Conservation (phyloP, 805 yeast species). For the Candida railenensis region DNA sequence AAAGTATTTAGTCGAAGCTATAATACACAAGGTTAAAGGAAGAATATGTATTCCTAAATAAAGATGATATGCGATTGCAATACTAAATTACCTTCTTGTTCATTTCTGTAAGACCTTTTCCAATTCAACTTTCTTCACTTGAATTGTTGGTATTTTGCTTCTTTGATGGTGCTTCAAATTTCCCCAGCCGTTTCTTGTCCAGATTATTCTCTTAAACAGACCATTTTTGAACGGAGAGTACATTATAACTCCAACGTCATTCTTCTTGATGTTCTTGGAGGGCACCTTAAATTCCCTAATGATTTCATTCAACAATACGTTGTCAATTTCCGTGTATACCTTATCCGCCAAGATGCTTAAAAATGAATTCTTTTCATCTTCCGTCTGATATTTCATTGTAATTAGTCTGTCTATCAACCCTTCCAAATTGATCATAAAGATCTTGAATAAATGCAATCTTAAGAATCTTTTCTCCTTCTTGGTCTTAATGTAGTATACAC, state of each 20-base stretch:
- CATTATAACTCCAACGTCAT: slow-evolving; percentile 22
- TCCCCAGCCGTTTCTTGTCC: slow-evolving; percentile 18
- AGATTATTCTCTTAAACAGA: slow-evolving; percentile 31
- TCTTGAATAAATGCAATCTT: slow-evolving; percentile 29
- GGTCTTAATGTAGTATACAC: slow-evolving; percentile 8
- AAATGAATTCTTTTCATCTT: slow-evolving; percentile 25
- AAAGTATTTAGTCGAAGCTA: background rate
- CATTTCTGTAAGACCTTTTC: background rate
- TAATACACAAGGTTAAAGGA: background rate
- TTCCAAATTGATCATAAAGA: slow-evolving; percentile 35
- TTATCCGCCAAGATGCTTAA: slow-evolving; percentile 23
- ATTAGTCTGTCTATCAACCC: slow-evolving; percentile 37
- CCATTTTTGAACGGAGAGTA: slow-evolving; percentile 22
- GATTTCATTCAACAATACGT: slow-evolving; percentile 24
- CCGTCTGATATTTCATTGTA: slow-evolving; percentile 34
- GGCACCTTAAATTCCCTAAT: slow-evolving; percentile 5
- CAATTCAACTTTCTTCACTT: slow-evolving; percentile 1
- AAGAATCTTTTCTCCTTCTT: slow-evolving; percentile 4
- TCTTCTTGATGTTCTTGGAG: background rate
- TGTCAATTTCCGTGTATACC: slow-evolving; percentile 26
- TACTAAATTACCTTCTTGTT: too few species aligned
- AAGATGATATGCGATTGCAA: too few species aligned
- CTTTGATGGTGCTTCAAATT: slow-evolving; percentile 3
- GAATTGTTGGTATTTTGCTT: slow-evolving; percentile 1
- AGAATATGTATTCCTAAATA: background rate